Percentiles rank a stretch among this genome's conserved stretches.
These are phyloP conservation scores for Helminthosporium solani DNA, from an alignment of 2,329 filamentous ascomycete species.

Conservation along the genomic window DNA sequence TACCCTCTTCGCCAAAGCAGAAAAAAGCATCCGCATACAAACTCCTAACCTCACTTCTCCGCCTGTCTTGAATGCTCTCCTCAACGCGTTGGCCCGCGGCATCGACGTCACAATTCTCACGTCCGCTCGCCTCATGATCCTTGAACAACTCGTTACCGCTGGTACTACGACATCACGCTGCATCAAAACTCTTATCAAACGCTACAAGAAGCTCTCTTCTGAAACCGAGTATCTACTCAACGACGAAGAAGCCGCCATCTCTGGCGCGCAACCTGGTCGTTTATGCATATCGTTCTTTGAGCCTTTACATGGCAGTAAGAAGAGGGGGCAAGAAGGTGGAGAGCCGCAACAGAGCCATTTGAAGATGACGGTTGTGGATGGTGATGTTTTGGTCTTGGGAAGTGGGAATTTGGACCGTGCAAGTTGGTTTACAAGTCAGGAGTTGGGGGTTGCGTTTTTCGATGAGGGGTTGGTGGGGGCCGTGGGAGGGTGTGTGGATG, in stretches of 20 bases:
- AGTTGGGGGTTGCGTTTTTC: conserved; percentile 67
- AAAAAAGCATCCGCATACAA: conserved; percentile 64
- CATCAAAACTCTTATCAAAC: conserved; percentile 59
- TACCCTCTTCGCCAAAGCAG: conserved; percentile 60
- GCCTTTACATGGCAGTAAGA: conserved; percentile 28
- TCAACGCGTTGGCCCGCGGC: conserved; percentile 63
- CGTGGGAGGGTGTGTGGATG: conserved; percentile 28
- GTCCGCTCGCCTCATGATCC: conserved; percentile 68
- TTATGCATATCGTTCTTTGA: conserved; percentile 63
- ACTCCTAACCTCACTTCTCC: conserved; percentile 76
- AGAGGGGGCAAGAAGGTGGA: conserved; percentile 25
- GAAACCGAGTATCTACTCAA: conserved; percentile 6
- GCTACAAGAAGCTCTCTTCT: conserved; percentile 47
- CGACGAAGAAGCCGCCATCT: conserved; percentile 33
- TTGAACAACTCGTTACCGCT: conserved; percentile 79
- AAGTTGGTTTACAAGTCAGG: conserved; percentile 85
- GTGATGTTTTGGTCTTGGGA: conserved; percentile 66
- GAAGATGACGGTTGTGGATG: conserved; percentile 74
- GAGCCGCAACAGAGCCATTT: conserved; percentile 75
- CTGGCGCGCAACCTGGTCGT: conserved; percentile 42
- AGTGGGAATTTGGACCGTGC: conserved; percentile 84
- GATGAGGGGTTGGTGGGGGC: conserved; percentile 41
- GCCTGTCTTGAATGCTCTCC: conserved; percentile 62
- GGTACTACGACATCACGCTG: conserved; percentile 71
- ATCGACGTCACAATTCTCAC: conserved; percentile 69